Evolutionary conservation across 371 early-diverging fungal species (phyloP).

Genomic region (Mucor irregularis): DNA sequence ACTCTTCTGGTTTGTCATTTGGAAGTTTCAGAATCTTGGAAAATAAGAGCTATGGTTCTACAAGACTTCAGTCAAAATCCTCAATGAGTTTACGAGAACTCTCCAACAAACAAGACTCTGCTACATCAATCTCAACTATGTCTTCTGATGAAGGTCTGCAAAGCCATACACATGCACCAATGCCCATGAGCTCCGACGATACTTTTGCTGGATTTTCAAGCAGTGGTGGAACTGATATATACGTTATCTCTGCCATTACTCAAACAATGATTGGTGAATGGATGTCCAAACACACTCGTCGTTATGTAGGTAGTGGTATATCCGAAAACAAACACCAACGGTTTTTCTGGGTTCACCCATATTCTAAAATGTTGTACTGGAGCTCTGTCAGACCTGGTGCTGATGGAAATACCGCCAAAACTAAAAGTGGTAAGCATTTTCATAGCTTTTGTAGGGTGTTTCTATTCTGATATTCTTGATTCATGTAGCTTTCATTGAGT

Average conservation of each 20-base stretch:
- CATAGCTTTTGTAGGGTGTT: not conserved
- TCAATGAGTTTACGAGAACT: constrained; percentile 12
- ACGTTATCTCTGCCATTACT: constrained; percentile 70
- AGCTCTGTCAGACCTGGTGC: constrained; percentile 67
- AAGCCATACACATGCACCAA: not conserved
- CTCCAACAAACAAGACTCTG: constrained; percentile 16
- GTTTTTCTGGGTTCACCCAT: constrained; percentile 88
- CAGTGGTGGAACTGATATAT: constrained; percentile 49
- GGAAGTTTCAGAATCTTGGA: constrained; percentile 29
- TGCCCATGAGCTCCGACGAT: constrained; percentile 12
- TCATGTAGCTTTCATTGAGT: constrained; percentile 57
- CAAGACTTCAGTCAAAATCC: constrained; percentile 2
- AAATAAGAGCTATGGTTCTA: constrained; percentile 18
- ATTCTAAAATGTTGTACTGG: constrained; percentile 80
- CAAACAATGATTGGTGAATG: constrained; percentile 84
- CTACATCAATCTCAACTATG: constrained; percentile 28
- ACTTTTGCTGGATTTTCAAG: constrained; percentile 9
- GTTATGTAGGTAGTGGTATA: constrained; percentile 55
- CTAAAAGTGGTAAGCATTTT: constrained; percentile 53
- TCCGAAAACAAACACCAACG: constrained; percentile 73
- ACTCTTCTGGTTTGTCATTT: not conserved
- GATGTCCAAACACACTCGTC: constrained; percentile 73
- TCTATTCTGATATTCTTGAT: not conserved
- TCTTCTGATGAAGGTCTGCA: constrained; percentile 24
- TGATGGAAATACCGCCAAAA: constrained; percentile 51